Evolutionary conservation across 2,329 filamentous ascomycete genomes (phyloP).

Genomic region (Boeremia lycopersici): DNA sequence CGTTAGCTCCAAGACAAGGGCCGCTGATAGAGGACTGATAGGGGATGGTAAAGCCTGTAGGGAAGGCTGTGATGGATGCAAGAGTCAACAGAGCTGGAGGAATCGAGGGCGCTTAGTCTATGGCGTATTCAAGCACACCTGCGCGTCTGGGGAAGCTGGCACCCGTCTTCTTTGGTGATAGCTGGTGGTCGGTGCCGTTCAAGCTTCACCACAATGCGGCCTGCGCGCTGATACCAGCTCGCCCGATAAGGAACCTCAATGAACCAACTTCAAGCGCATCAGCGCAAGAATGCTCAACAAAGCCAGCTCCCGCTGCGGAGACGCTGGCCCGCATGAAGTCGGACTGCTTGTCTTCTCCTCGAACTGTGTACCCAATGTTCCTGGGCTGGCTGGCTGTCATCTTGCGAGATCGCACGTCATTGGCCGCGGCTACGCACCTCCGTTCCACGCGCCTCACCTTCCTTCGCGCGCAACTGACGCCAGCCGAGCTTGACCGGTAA

Average conservation of each 20-base stretch:
- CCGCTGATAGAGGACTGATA: conserved; percentile 19
- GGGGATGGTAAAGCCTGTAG: conserved; percentile 12
- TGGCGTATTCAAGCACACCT: conserved; percentile 22
- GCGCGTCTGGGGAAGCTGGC: conserved; percentile 32
- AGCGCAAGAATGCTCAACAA: neutral
- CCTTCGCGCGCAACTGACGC: conserved; percentile 13
- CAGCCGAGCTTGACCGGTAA: conserved; percentile 33
- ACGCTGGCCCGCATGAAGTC: neutral
- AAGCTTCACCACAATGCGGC: conserved; percentile 22
- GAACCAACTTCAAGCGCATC: neutral
- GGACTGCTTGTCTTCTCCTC: neutral
- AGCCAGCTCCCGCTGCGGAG: neutral
- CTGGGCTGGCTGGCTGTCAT: conserved; percentile 4
- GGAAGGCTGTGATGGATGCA: conserved; percentile 10
- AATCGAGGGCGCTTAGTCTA: conserved; percentile 13
- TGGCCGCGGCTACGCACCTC: conserved; percentile 21
- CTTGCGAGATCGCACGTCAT: conserved; percentile 23
- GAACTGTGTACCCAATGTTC: neutral
- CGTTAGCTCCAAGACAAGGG: conserved; percentile 20
- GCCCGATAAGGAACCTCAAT: conserved; percentile 11
- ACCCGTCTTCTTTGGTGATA: conserved; percentile 18
- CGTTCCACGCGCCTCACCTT: conserved; percentile 22
- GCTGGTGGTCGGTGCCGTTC: conserved; percentile 13
- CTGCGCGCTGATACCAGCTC: conserved; percentile 13
- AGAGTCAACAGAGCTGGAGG: conserved; percentile 24